Evolutionary conservation across 73 alveolate genomes (phyloP).

Genomic region (Breviolum minutum): DNA sequence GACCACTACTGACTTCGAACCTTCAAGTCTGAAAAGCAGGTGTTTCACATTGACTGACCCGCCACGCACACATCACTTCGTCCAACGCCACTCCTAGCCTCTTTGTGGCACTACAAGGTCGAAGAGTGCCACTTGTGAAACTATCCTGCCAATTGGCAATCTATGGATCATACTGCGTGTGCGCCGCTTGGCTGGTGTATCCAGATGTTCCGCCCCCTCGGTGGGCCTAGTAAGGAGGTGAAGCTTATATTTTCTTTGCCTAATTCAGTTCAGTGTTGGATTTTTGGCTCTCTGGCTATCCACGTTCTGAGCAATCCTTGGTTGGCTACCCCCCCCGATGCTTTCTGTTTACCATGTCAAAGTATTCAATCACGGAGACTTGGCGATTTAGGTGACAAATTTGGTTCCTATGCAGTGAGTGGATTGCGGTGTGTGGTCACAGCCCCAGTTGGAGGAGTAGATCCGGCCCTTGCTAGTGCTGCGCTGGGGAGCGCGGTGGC

Average conservation of each 20-base stretch:
- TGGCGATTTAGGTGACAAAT: conserved; percentile 6
- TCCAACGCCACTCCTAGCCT: too few species aligned
- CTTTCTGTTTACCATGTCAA: too few species aligned
- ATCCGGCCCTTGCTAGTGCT: conserved; percentile 26
- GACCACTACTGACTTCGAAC: too few species aligned
- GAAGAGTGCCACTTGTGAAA: not conserved
- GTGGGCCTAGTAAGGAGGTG: too few species aligned
- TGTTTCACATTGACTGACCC: too few species aligned
- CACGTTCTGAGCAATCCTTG: too few species aligned
- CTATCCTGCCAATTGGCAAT: conserved; percentile 15
- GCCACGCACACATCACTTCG: too few species aligned
- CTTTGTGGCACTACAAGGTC: conserved; percentile 36
- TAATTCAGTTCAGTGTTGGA: too few species aligned
- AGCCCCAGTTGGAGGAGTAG: conserved; percentile 53
- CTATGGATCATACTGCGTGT: conserved; percentile 17
- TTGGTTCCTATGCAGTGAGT: not conserved
- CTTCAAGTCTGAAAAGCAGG: too few species aligned
- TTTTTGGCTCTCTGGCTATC: too few species aligned
- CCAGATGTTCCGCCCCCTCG: too few species aligned
- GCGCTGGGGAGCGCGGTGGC: conserved; percentile 61
- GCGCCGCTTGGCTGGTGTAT: conserved; percentile 13
- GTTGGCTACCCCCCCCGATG: too few species aligned
- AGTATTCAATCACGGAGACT: not conserved
- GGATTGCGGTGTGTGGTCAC: conserved; percentile 34
- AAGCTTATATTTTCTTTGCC: not conserved